Conservation (phyloP, 2,329 filamentous ascomycete genomes). For the Penicillium sp. region DNA sequence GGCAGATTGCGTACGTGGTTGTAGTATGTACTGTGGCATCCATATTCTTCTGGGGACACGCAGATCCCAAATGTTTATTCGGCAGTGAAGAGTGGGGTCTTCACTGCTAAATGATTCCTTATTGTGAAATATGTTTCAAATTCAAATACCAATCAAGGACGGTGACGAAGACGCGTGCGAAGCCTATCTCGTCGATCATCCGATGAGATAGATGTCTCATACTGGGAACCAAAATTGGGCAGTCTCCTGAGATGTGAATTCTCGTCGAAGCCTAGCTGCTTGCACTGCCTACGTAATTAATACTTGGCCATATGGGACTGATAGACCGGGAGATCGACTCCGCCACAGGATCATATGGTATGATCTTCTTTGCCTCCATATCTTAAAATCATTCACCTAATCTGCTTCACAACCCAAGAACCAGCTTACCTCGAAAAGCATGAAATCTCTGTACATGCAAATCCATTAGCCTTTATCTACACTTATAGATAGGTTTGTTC, state of each 20-base stretch:
- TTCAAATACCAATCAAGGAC: slow-evolving; percentile 2
- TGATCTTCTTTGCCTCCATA: background rate
- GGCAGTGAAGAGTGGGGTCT: background rate
- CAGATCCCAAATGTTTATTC: background rate
- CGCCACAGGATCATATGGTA: background rate
- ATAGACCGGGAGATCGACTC: background rate
- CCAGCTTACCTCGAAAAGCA: background rate
- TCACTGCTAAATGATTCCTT: background rate
- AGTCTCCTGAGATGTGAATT: background rate
- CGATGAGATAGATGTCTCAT: background rate
- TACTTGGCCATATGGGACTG: background rate
- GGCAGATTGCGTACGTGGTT: slow-evolving; percentile 3
- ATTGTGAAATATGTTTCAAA: background rate
- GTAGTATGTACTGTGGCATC: background rate
- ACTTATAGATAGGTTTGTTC: too few species aligned
- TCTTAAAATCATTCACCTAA: background rate
- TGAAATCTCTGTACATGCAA: too few species aligned
- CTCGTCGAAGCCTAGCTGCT: too few species aligned
- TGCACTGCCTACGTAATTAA: background rate
- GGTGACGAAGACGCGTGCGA: slow-evolving; percentile 1
- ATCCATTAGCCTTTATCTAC: too few species aligned
- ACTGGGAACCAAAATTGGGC: background rate
- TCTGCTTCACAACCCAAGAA: background rate
- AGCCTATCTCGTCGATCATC: background rate
- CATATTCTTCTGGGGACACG: background rate